phyloP scores from a whole-genome alignment of 306 rosid species.

The Pterocarpus santalinus region DNA sequence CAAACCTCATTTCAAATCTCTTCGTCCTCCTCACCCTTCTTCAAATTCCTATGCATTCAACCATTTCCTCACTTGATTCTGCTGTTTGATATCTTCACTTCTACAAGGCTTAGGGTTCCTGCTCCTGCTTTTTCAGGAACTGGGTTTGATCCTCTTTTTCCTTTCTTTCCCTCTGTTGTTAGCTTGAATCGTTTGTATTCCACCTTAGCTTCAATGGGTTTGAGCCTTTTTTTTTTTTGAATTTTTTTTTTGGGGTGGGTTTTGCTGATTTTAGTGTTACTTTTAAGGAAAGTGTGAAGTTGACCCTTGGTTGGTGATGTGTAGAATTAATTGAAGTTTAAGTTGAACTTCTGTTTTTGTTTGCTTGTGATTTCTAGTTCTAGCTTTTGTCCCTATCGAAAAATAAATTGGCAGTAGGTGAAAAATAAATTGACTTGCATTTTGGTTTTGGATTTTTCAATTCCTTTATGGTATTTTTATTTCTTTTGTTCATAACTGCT shows the following conservation, averaged over 20 bases:
- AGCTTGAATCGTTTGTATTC: not conserved
- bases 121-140: conserved; percentile 27
- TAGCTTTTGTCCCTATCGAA: conserved; percentile 34
- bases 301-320: conserved; percentile 37
- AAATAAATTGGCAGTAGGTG: conserved; percentile 10
- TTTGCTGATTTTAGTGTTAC: conserved; percentile 22
- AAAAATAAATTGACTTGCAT: too few species aligned
- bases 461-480: conserved; percentile 2
- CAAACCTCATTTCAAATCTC: conserved; percentile 14
- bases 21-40: not conserved
- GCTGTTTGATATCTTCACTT: conserved; percentile 5
- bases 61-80: conserved; percentile 4
- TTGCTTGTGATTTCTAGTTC: conserved; percentile 29
- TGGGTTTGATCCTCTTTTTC: conserved; percentile 33
- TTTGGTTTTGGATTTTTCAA: conserved; percentile 26
- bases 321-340: conserved; percentile 34
- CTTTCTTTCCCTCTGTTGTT: conserved; percentile 13
- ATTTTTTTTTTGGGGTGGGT: not conserved
- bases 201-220: conserved; percentile 5
- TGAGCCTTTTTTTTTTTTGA: not conserved
- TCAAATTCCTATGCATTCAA: not conserved
- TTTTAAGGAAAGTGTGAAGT: conserved; percentile 37
- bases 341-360: not conserved
- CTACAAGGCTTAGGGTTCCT: conserved; percentile 34
- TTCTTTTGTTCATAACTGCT: conserved; percentile 6